These are phyloP conservation scores for Coprinopsis cinerea DNA, from an alignment of 768 basidiomycete species.

Conservation along the genomic window DNA sequence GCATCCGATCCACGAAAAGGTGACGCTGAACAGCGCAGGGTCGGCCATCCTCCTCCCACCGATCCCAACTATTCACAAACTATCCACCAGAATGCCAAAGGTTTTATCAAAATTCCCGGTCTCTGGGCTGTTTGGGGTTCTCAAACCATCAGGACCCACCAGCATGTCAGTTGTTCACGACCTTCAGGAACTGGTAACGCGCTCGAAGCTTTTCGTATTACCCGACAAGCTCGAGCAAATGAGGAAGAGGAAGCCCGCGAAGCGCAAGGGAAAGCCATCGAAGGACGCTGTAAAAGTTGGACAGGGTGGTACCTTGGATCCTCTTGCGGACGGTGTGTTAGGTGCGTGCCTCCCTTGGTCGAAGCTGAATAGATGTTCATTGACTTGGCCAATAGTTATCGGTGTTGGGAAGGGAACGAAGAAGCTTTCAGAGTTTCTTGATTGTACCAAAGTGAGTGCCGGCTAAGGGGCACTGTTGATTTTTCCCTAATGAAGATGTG, in stretches of 20 bases:
- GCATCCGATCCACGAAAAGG: no score
- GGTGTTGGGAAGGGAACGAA: conserved; percentile 91
- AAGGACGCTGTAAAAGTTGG: conserved; percentile 71
- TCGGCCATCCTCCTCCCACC: no score
- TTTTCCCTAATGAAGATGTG: no score
- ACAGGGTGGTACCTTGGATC: conserved; percentile 94
- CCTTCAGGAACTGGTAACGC: conserved; percentile 71
- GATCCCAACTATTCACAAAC: no score
- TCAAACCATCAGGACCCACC: conserved; percentile 89
- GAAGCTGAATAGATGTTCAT: background rate
- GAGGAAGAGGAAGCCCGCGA: conserved; percentile 38
- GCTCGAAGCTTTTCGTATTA: conserved; percentile 75
- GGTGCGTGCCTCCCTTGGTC: no score
- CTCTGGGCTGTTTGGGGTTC: conserved; percentile 80
- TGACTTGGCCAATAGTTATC: conserved; percentile 52
- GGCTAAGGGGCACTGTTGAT: no score
- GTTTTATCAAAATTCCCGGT: conserved; percentile 50
- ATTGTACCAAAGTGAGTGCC: conserved; percentile 77
- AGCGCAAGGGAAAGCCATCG: conserved; percentile 37
- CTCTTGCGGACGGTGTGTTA: conserved; percentile 91
- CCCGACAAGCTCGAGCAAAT: conserved; percentile 49
- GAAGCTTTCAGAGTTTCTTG: conserved; percentile 72
- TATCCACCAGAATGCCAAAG: conserved; percentile 65
- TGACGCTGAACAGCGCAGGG: no score
- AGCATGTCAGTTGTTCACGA: conserved; percentile 89